Base-by-base conservation (phyloP, 441 rosid genomes). In the Croton setiger region DNA sequence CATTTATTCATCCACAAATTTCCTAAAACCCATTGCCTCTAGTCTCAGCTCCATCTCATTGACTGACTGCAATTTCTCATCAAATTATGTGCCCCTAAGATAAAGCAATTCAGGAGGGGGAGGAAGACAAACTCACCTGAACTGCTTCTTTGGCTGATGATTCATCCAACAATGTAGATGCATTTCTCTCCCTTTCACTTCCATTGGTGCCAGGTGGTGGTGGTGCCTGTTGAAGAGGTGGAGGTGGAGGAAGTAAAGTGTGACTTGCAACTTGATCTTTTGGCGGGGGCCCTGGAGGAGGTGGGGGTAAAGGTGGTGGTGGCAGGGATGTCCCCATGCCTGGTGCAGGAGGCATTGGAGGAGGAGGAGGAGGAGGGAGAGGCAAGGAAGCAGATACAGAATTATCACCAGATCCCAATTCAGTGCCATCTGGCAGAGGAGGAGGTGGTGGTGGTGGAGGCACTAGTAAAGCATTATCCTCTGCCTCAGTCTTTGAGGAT, bases 271-370 rank as follows among this genome's bases (percentile, higher is more conserved):
- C 58, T 63, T 83, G 91, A 60, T 90, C 93, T 74, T 75, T 87
- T 41, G 96, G 90, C 39, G 92, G 92, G 37, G 94, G 92, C 3
- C 98, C 98, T 5, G 96, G 97, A 66, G 96, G 98, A 15, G 98
- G 98, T 59, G 94, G 97, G 53, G 94, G 92, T 51, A 83, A 78
- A 69, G 84, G 78, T 23, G 82, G 79, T 18, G 84, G 91, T 36
- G 97, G 92, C 75, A 94, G 78, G 44, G 89, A 68, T 68, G 82
- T 36, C 63, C 85, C 82, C 67, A 81, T 57, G 74, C 69, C 78
- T 63, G 82, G 66, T 20, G 65, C 69, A 68, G 85, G 70, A 74
- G 86, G 78, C 64, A 69, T 82, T 71, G 94, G 89, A 13, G 97
- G 98, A 88, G 93, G 97, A 74, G 88, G 93, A 33, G 92, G 97